Conservation (phyloP, 1,139 yeast species). For the Yamadazyma trypodendri region DNA sequence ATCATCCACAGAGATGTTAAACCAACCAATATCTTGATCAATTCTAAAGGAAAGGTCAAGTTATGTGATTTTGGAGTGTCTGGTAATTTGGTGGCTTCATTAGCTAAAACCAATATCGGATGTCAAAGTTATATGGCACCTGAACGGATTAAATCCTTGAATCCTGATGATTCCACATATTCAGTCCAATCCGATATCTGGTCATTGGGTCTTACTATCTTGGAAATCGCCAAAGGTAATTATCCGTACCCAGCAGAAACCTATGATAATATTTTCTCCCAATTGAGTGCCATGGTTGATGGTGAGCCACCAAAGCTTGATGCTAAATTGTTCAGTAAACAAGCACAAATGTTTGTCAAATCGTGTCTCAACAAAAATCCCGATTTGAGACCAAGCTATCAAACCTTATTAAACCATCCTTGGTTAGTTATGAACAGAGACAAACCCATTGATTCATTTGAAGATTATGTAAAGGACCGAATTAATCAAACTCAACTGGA, state of each 20-base stretch:
- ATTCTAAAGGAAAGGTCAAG: slow-evolving; percentile 80
- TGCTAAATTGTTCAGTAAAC: slow-evolving; percentile 55
- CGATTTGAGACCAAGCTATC: slow-evolving; percentile 78
- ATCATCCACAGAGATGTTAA: slow-evolving; percentile 96
- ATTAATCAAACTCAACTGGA: slow-evolving; percentile 23
- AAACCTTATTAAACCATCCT: slow-evolving; percentile 70
- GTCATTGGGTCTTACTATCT: slow-evolving; percentile 87
- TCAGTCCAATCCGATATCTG: slow-evolving; percentile 95
- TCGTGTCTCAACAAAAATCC: slow-evolving; percentile 83
- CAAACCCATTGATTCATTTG: slow-evolving; percentile 28
- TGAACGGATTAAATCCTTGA: slow-evolving; percentile 71
- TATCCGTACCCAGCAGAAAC: slow-evolving; percentile 97
- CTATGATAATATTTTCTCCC: slow-evolving; percentile 84
- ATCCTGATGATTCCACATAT: slow-evolving; percentile 71
- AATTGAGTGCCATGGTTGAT: slow-evolving; percentile 91
- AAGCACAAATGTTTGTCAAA: slow-evolving; percentile 78
- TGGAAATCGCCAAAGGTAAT: slow-evolving; percentile 87
- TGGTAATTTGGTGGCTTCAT: slow-evolving; percentile 91
- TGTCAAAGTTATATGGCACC: slow-evolving; percentile 99
- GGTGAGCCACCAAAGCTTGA: slow-evolving; percentile 86
- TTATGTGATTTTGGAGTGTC: slow-evolving; percentile 96
- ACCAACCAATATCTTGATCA: slow-evolving; percentile 89
- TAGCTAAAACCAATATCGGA: slow-evolving; percentile 95
- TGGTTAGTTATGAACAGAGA: slow-evolving; percentile 64
- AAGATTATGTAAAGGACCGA: slow-evolving; percentile 34